Evolutionary conservation across 768 basidiomycete species (phyloP).

Genomic region (Lentinula detonsa): DNA sequence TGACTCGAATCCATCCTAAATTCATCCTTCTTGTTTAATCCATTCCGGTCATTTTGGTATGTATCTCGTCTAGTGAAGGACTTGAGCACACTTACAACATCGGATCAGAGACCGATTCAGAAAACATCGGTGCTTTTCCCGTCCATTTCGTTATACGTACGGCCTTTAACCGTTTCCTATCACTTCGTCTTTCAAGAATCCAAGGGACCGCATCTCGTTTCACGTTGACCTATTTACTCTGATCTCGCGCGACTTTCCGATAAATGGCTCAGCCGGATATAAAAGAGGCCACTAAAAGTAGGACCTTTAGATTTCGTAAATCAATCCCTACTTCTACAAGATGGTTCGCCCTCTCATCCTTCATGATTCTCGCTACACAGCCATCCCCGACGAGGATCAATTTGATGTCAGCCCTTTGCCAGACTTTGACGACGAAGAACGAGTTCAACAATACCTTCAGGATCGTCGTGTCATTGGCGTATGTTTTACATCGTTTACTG

Average conservation of each 20-base stretch:
- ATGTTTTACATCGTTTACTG: slow-evolving; percentile 22
- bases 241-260: slow-evolving; percentile 6
- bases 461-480: slow-evolving; percentile 79
- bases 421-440: slow-evolving; percentile 54
- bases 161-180: slow-evolving; percentile 4
- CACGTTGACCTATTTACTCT: not conserved
- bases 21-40: not conserved
- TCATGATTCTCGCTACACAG: slow-evolving; percentile 21
- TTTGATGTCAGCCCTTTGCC: slow-evolving; percentile 58
- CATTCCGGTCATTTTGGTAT: not conserved
- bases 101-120: not conserved
- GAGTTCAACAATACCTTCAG: slow-evolving; percentile 69
- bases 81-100: not conserved
- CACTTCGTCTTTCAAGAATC: not conserved
- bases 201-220: not conserved
- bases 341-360: slow-evolving; percentile 11
- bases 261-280: slow-evolving; percentile 21
- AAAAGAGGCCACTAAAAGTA: slow-evolving; percentile 21
- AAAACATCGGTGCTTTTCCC: not conserved
- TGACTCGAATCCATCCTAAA: not conserved
- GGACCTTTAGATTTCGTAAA: slow-evolving; percentile 31
- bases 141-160: slow-evolving; percentile 3
- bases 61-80: not conserved
- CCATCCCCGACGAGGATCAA: slow-evolving; percentile 39
- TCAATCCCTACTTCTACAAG: slow-evolving; percentile 13